phyloP scores from a whole-genome alignment of 2,329 filamentous ascomycete genomes.

The Penicillium sp. region DNA sequence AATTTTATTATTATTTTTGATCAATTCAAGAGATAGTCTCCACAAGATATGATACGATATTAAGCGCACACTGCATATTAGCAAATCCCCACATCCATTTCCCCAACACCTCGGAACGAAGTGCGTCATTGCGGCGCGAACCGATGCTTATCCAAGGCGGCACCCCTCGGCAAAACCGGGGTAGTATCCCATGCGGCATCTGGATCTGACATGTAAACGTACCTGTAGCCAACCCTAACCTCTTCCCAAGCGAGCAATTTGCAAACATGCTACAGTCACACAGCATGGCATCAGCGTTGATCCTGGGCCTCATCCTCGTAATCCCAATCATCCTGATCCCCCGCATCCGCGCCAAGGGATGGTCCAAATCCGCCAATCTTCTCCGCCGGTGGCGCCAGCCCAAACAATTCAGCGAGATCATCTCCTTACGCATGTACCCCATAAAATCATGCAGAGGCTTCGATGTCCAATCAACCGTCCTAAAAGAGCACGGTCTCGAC shows the following conservation, averaged over 20 bases:
- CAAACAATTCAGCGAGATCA: slow-evolving; percentile 30
- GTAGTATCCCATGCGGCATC: neutral
- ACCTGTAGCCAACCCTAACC: neutral
- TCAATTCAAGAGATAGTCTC: too few relatives aligned
- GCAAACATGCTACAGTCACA: slow-evolving; percentile 2
- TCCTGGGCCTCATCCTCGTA: neutral
- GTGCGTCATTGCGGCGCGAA: too few relatives aligned
- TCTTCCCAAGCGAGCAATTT: neutral
- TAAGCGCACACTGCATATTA: neutral
- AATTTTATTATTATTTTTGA: neutral
- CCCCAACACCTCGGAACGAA: too few relatives aligned
- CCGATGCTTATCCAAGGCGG: too few relatives aligned
- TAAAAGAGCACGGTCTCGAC: slow-evolving; percentile 56
- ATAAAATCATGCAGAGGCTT: slow-evolving; percentile 65
- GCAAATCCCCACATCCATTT: neutral
- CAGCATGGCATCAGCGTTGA: neutral
- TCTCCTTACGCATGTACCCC: slow-evolving; percentile 56
- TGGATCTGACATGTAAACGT: too few relatives aligned
- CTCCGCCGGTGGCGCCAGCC: slow-evolving; percentile 14
- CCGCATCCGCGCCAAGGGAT: neutral
- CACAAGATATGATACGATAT: neutral
- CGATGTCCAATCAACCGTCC: slow-evolving; percentile 49
- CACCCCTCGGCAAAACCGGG: neutral
- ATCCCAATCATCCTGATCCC: neutral
- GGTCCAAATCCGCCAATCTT: slow-evolving; percentile 15